phyloP scores from a whole-genome alignment of 2,329 filamentous ascomycete genomes.

The Cladosporium sp. region DNA sequence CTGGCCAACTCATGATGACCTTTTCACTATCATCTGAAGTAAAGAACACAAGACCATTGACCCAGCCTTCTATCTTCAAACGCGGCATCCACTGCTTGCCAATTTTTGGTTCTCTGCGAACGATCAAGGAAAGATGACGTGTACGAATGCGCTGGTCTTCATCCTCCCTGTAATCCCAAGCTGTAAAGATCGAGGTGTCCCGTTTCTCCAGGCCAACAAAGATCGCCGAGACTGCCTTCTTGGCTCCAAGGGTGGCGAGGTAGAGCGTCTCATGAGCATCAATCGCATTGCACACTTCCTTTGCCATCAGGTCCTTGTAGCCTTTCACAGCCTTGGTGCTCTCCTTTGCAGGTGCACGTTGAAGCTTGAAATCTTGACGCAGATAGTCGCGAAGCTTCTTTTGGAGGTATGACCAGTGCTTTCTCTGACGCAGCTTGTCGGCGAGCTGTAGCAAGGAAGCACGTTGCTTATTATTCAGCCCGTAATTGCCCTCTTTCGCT shows the following conservation, averaged over 20 bases:
- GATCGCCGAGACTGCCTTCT: background rate
- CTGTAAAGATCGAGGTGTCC: background rate
- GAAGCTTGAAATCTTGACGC: too few relatives aligned
- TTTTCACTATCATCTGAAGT: too few relatives aligned
- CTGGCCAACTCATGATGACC: too few relatives aligned
- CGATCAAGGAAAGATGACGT: background rate
- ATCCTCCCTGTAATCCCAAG: background rate
- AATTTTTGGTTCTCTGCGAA: background rate
- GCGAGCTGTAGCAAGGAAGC: too few relatives aligned
- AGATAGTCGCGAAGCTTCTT: too few relatives aligned
- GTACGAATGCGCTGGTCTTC: background rate
- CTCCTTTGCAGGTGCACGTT: too few relatives aligned
- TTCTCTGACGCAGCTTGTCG: too few relatives aligned
- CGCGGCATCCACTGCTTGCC: background rate
- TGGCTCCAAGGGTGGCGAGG: background rate
- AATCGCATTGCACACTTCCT: background rate
- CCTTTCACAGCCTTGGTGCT: too few relatives aligned
- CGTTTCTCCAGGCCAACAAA: background rate
- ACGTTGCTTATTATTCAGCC: too few relatives aligned
- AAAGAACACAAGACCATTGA: constrained; percentile 13
- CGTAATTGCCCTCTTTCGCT: too few relatives aligned
- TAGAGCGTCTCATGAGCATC: background rate
- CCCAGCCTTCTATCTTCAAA: background rate
- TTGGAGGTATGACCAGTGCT: too few relatives aligned
- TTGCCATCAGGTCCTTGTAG: background rate